A percentile compares a stretch with the other conserved stretches of the same genome.
phyloP scores from a whole-genome alignment of 345 rosid species.

The Nasturtium officinale region DNA sequence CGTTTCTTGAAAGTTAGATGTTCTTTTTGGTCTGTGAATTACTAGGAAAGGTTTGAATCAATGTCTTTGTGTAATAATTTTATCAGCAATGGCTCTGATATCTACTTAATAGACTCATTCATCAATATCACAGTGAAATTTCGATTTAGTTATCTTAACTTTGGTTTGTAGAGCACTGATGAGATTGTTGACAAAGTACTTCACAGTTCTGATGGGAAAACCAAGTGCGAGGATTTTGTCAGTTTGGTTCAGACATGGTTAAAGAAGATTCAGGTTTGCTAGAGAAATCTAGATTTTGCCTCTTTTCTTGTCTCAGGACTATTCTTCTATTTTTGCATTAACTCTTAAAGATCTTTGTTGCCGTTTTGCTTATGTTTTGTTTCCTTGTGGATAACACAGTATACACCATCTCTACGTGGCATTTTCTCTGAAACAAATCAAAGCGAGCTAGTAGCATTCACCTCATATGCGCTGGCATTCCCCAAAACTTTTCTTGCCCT shows the following conservation, averaged over 20 bases:
- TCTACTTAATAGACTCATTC: background rate
- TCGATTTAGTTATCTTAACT: background rate
- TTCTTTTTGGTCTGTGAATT: background rate
- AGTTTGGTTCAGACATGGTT: conserved; percentile 77
- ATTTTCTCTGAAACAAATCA: conserved; percentile 88
- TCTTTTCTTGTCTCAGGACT: background rate
- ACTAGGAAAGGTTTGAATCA: background rate
- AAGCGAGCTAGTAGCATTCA: conserved; percentile 93
- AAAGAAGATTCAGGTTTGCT: conserved; percentile 75
- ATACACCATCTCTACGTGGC: conserved; percentile 58
- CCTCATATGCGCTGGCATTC: conserved; percentile 94
- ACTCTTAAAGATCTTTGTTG: background rate
- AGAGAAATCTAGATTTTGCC: background rate
- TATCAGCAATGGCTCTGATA: background rate
- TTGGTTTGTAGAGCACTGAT: conserved; percentile 74
- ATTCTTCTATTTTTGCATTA: background rate
- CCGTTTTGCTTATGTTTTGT: background rate
- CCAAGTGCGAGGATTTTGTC: conserved; percentile 79
- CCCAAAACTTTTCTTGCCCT: conserved; percentile 85
- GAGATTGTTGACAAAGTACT: conserved; percentile 83
- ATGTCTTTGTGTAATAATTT: background rate
- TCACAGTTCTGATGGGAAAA: conserved; percentile 62
- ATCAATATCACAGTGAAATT: background rate
- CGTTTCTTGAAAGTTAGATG: background rate
- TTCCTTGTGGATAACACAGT: conserved; percentile 49